phyloP scores from a whole-genome alignment of 257 asterid species.

The Paulownia fortunei region DNA sequence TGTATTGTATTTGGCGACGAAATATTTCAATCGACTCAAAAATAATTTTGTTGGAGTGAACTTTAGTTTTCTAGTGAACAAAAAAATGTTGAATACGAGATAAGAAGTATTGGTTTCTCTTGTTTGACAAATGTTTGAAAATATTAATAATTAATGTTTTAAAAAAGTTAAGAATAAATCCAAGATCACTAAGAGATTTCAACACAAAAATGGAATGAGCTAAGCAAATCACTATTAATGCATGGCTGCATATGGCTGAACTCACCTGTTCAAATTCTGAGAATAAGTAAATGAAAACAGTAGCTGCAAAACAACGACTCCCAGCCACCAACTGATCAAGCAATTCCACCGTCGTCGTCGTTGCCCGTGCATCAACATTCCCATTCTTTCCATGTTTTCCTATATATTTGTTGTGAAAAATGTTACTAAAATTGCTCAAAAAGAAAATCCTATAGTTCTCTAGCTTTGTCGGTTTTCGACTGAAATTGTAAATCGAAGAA shows the following conservation, averaged over 20 bases:
- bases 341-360: neutral
- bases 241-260: neutral
- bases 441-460: neutral
- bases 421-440: neutral
- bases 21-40: no score
- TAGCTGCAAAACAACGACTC: slow-evolving; percentile 18
- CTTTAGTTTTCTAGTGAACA: no score
- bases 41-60: no score
- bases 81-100: no score
- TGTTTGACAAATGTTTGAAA: no score
- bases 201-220: neutral
- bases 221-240: neutral
- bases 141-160: no score
- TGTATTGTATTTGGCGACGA: no score
- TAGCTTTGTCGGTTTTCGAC: neutral
- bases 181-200: neutral
- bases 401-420: neutral
- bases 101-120: no score
- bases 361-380: neutral
- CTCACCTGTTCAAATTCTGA: slow-evolving; percentile 29
- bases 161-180: neutral
- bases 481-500: neutral
- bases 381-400: neutral
- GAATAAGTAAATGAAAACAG: neutral
- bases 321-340: slow-evolving; percentile 21